Evolutionary conservation across 306 rosid genomes (phyloP).

Genomic region (Argentina anserina): DNA sequence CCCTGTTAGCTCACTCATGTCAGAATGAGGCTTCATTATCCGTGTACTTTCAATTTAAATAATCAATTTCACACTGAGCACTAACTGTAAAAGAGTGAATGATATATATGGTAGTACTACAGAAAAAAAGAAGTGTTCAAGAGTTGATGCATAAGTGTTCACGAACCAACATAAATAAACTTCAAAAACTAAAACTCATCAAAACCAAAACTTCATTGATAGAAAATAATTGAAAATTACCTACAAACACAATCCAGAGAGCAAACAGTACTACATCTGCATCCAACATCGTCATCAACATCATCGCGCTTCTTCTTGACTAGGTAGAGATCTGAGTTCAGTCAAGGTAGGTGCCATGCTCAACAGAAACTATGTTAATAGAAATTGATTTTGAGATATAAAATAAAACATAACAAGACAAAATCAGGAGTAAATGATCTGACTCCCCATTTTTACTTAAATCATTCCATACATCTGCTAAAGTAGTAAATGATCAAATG

Average conservation of each 20-base stretch:
- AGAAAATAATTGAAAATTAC: slow-evolving; percentile 31
- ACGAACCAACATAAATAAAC: neutral
- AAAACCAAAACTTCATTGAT: neutral
- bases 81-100: neutral
- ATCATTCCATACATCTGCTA: slow-evolving; percentile 6
- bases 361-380: neutral
- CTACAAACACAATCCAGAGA: slow-evolving; percentile 88
- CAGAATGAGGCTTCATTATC: neutral
- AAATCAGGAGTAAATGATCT: neutral
- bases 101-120: neutral
- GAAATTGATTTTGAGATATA: neutral
- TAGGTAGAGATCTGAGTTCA: slow-evolving; percentile 59
- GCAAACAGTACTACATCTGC: slow-evolving; percentile 64
- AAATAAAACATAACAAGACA: neutral
- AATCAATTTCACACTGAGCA: neutral
- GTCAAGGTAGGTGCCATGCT: slow-evolving; percentile 41
- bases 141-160: neutral
- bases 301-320: slow-evolving; percentile 83
- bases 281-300: slow-evolving; percentile 69
- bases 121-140: neutral
- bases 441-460: slow-evolving; percentile 5
- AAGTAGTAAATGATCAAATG: slow-evolving; percentile 19
- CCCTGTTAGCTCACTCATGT: slow-evolving; percentile 40
- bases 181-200: neutral
- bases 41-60: neutral